Evolutionary conservation across 2,329 filamentous ascomycete genomes (phyloP).

Genomic region (Stagonosporopsis chrysanthemi): DNA sequence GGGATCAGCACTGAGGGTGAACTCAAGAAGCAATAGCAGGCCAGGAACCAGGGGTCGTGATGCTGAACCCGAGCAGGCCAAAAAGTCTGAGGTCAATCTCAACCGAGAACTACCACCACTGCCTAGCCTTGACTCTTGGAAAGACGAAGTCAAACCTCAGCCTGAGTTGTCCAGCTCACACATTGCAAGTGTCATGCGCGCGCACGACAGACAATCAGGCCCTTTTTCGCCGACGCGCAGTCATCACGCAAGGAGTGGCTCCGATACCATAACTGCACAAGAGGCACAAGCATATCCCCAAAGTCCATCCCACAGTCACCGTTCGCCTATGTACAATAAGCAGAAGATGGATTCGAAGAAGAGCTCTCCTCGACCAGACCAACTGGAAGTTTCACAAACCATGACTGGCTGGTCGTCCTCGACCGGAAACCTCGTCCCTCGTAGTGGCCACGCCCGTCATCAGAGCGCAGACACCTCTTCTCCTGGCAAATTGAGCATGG

Average conservation of each 20-base stretch:
- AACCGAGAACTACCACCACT: conserved; percentile 58
- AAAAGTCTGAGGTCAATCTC: conserved; percentile 51
- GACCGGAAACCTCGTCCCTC: conserved; percentile 26
- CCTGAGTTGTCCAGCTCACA: conserved; percentile 36
- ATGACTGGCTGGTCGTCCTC: conserved; percentile 39
- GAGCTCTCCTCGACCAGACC: conserved; percentile 17
- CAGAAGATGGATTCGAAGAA: conserved; percentile 24
- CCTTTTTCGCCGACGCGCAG: conserved; percentile 38
- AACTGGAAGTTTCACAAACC: conserved; percentile 22
- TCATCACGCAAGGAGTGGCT: conserved; percentile 41
- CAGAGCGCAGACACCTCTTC: conserved; percentile 25
- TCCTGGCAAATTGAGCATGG: conserved; percentile 35
- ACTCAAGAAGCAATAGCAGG: conserved; percentile 43
- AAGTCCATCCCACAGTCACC: conserved; percentile 18
- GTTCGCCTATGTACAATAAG: conserved; percentile 26
- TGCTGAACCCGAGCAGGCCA: conserved; percentile 32
- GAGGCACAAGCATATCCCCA: conserved; percentile 30
- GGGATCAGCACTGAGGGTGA: conserved; percentile 46
- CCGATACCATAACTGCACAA: conserved; percentile 38
- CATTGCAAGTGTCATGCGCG: conserved; percentile 48
- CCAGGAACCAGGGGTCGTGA: conserved; percentile 40
- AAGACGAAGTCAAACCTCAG: conserved; percentile 28
- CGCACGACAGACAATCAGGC: conserved; percentile 38
- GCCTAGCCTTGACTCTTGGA: conserved; percentile 55
- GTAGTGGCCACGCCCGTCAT: conserved; percentile 26